phyloP scores from a whole-genome alignment of 179 eudicot species.

The Corrigiola litoralis region DNA sequence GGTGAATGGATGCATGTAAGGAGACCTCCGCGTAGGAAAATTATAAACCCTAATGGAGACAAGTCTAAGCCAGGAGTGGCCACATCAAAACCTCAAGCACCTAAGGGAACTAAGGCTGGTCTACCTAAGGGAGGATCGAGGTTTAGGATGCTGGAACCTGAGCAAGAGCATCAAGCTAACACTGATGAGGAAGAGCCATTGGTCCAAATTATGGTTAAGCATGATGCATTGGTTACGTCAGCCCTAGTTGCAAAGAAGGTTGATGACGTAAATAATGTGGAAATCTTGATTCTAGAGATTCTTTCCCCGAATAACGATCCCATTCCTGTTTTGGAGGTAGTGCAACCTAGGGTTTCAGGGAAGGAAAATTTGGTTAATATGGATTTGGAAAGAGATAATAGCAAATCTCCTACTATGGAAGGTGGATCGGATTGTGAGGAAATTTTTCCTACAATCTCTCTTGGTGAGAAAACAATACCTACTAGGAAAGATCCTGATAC shows the following conservation, averaged over 20 bases:
- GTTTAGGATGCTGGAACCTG: too few relatives aligned
- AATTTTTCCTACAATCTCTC: background rate
- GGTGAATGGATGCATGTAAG: background rate
- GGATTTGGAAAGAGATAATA: background rate
- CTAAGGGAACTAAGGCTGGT: background rate
- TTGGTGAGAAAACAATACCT: background rate
- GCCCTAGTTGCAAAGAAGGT: too few relatives aligned
- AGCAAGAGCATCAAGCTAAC: too few relatives aligned
- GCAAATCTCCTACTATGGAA: background rate
- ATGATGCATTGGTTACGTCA: too few relatives aligned
- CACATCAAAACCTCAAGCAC: background rate
- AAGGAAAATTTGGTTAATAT: background rate
- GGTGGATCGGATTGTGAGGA: background rate
- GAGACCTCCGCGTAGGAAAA: background rate
- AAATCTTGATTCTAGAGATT: too few relatives aligned
- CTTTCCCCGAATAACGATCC: too few relatives aligned
- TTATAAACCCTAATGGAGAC: background rate
- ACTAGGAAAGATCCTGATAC: background rate
- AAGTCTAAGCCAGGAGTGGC: background rate
- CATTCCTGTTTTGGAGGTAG: background rate
- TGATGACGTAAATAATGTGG: too few relatives aligned
- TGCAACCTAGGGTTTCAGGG: background rate
- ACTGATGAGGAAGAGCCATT: too few relatives aligned
- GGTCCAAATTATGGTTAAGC: too few relatives aligned
- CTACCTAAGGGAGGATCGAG: too few relatives aligned